Conservation (phyloP, 257 asterid species). For the Solanum piurae region DNA sequence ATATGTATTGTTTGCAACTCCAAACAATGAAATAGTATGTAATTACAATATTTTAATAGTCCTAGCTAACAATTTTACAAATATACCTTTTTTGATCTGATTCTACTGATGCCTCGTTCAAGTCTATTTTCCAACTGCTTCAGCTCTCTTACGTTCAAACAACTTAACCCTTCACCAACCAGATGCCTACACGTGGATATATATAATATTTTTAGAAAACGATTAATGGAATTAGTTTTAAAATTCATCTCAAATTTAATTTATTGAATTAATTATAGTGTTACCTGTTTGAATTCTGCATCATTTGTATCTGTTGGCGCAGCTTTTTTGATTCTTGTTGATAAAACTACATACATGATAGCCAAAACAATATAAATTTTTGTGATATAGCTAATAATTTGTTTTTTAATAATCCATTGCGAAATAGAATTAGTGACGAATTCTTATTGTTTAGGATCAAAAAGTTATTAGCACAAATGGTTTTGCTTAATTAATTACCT, state of each 20-base stretch:
- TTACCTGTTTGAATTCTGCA: slow-evolving; percentile 71
- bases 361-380: not conserved
- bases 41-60: not conserved
- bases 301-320: slow-evolving; percentile 83
- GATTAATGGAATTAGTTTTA: not conserved
- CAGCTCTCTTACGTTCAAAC: slow-evolving; percentile 15
- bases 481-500: slow-evolving; percentile 24
- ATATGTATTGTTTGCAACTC: not conserved
- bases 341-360: slow-evolving; percentile 33
- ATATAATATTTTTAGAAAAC: not conserved
- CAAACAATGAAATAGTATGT: not conserved
- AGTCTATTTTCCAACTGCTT: slow-evolving; percentile 9
- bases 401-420: not conserved
- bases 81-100: slow-evolving; percentile 11
- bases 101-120: slow-evolving; percentile 5
- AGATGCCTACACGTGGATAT: slow-evolving; percentile 46
- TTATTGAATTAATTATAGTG: not conserved
- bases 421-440: not conserved
- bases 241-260: not conserved
- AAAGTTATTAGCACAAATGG: not conserved
- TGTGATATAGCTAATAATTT: not conserved
- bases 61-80: not conserved
- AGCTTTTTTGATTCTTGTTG: slow-evolving; percentile 86
- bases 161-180: slow-evolving; percentile 68
- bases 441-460: not conserved